These are phyloP conservation scores for Cystofilobasidium macerans DNA, from an alignment of 768 basidiomycete species.

Conservation along the genomic window DNA sequence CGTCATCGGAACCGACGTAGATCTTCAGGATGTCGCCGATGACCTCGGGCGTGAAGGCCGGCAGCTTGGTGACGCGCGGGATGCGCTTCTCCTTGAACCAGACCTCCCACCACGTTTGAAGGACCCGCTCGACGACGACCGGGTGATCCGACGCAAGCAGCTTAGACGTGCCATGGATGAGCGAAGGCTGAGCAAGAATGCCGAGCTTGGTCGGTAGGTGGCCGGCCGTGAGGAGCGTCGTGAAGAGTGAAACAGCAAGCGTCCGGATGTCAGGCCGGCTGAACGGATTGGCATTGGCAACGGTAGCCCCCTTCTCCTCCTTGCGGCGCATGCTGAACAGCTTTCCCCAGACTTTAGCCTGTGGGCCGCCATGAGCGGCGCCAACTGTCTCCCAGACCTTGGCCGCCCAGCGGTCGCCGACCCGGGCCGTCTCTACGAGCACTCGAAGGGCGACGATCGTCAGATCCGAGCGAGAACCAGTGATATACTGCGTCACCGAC, in stretches of 20 bases:
- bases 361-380: slow-evolving; percentile 12
- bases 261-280: slow-evolving; percentile 60
- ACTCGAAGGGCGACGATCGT: slow-evolving; percentile 57
- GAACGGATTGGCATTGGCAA: slow-evolving; percentile 14
- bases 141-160: slow-evolving; percentile 36
- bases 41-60: slow-evolving; percentile 53
- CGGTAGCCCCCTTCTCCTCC: slow-evolving; percentile 1
- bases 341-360: slow-evolving; percentile 25
- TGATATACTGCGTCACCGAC: slow-evolving; percentile 53
- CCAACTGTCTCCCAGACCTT: slow-evolving; percentile 54
- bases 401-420: slow-evolving; percentile 25
- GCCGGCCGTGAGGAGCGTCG: slow-evolving; percentile 53
- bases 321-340: slow-evolving; percentile 23
- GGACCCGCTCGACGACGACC: slow-evolving; percentile 49
- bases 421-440: slow-evolving; percentile 42
- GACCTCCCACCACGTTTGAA: slow-evolving; percentile 66
- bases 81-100: slow-evolving; percentile 65
- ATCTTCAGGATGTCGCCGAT: slow-evolving; percentile 55
- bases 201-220: slow-evolving; percentile 25
- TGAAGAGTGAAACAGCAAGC: slow-evolving; percentile 57
- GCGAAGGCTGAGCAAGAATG: slow-evolving; percentile 20
- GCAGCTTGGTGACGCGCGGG: slow-evolving; percentile 59
- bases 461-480: slow-evolving; percentile 54
- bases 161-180: slow-evolving; percentile 24
- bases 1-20: slow-evolving; percentile 47